phyloP scores from a whole-genome alignment of 129 eudicot genomes.

The Deinandra increscens region DNA sequence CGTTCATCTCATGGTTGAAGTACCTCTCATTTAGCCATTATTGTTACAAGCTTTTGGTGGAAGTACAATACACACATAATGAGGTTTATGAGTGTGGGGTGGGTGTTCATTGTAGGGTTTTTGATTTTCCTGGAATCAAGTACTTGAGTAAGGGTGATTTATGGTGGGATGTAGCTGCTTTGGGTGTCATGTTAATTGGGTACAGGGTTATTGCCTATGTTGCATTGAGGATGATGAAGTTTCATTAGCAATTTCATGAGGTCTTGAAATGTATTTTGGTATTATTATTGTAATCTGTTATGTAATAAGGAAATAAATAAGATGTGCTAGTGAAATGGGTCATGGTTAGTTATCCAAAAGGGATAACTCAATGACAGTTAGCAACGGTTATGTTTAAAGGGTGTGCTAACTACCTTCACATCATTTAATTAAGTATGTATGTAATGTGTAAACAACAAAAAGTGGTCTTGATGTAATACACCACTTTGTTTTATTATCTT shows the following conservation, averaged over 20 bases:
- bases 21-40: conserved; percentile 82
- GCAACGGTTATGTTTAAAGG: too few relatives aligned
- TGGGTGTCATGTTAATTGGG: conserved; percentile 74
- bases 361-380: too few relatives aligned
- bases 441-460: too few relatives aligned
- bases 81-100: conserved; percentile 69
- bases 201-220: conserved; percentile 81
- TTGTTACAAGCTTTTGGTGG: conserved; percentile 76
- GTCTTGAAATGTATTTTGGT: too few relatives aligned
- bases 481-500: too few relatives aligned
- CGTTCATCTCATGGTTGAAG: conserved; percentile 71
- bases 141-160: conserved; percentile 49
- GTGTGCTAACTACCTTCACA: too few relatives aligned
- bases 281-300: too few relatives aligned
- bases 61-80: conserved; percentile 57
- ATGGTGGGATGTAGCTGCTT: conserved; percentile 69
- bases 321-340: too few relatives aligned
- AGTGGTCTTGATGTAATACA: too few relatives aligned
- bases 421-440: too few relatives aligned
- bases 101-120: conserved; percentile 49
- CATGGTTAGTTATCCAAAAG: too few relatives aligned
- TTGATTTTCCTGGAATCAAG: conserved; percentile 66
- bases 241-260: conserved; percentile 21
- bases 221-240: conserved; percentile 65
- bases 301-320: too few relatives aligned